phyloP scores from a whole-genome alignment of 345 rosid genomes.

The thale cress (Arabidopsis thaliana) region TAIR10.1 NC_003075.7:7094001-7094500 shows the following conservation, averaged over 20 bases:
- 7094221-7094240: conserved; percentile 96
- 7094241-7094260: conserved; percentile 82
- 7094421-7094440: conserved; percentile 99
- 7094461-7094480: conserved; percentile 92
- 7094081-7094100: conserved; percentile 92
- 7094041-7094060: conserved; percentile 95
- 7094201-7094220: conserved; percentile 98
- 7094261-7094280: conserved; percentile 73
- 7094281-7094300: conserved; percentile 88
- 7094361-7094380: conserved; percentile 1
- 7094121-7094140: conserved; percentile 99
- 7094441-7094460: conserved; percentile 98
- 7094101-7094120: conserved; percentile 98
- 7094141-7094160: conserved; percentile 96
- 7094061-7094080: conserved; percentile 70
- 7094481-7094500: conserved; percentile 99
- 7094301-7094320: conserved; percentile 90
- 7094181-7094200: conserved; percentile 91
- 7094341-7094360: neutral
- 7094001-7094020: neutral
- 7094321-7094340: neutral
- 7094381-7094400: conserved; percentile 66
- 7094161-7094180: conserved; percentile 97
- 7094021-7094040: conserved; percentile 88
- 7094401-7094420: conserved; percentile 98